These are phyloP conservation scores for Curvularia lunata DNA, from an alignment of 2,329 filamentous ascomycete genomes.

Conservation along the genomic window DNA sequence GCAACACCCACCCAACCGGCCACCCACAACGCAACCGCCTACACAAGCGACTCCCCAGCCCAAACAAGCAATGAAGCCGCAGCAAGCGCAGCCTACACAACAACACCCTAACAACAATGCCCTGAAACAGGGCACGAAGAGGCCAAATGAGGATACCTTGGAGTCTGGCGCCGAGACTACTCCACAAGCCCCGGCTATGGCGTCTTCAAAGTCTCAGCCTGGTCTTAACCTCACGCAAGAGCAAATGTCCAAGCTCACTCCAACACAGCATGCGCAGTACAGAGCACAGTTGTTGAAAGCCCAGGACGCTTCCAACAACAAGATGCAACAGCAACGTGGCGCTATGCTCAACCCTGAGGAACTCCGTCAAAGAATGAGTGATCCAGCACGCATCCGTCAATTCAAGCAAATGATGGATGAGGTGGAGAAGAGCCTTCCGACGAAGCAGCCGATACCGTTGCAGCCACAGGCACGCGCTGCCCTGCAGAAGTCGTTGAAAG, in stretches of 20 bases:
- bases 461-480: constrained; percentile 29
- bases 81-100: constrained; percentile 31
- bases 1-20: constrained; percentile 27
- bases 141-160: constrained; percentile 51
- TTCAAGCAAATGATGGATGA: constrained; percentile 39
- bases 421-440: constrained; percentile 34
- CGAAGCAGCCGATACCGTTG: constrained; percentile 31
- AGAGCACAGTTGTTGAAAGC: constrained; percentile 44
- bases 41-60: constrained; percentile 32
- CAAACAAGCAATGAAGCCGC: constrained; percentile 29
- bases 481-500: constrained; percentile 38
- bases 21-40: constrained; percentile 31
- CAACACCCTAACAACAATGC: constrained; percentile 23
- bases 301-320: constrained; percentile 42
- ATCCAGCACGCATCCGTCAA: constrained; percentile 36
- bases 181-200: constrained; percentile 47
- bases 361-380: constrained; percentile 32
- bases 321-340: constrained; percentile 35
- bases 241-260: constrained; percentile 44
- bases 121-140: constrained; percentile 42
- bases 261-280: constrained; percentile 42
- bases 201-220: constrained; percentile 41
- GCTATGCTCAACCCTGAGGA: constrained; percentile 32
- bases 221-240: constrained; percentile 40
- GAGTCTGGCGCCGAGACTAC: constrained; percentile 46